Evolutionary conservation across 1,284 basidiomycete species (phyloP), one percentile per base, ranked within the genome.

Genomic region (Irpex sp.): DNA sequence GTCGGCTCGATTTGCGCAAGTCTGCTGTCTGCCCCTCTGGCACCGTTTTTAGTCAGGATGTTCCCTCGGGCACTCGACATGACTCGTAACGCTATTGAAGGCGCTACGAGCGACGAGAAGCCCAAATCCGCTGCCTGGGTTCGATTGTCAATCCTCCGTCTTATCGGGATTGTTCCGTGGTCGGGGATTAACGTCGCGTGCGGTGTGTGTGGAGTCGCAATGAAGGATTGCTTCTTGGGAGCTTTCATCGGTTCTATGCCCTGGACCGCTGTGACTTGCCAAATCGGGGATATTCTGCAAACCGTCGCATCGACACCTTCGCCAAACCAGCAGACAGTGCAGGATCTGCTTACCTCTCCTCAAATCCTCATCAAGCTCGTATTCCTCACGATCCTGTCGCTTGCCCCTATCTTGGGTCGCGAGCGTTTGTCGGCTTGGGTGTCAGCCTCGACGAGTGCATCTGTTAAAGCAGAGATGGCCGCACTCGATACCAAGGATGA

Each of bases 111-210:
- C 35, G 63, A 51, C 48, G 68, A 75, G 33, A 70, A 70, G 14
- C 69, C 74, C 45, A 81, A 74, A 64, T 85, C 88, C 4, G 80
- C 88, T 7, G 80, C 90, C 2, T 96, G 93, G 94, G 86, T 93
- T 39, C 85, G 93, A 37, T 77, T 96, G 56, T 87, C 91, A 5
- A 82, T 95, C 63, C 84, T 96, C 67, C 86, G 93, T 52, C 85
- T 95, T 58, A 84, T 95, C 71, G 93, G 94, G 28, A 85, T 96
- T 58, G 92, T 96, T 8, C 93, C 93, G 4, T 96, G 93, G 93
- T 93, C 91, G 58, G 94, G 92, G 59, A 93, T 96, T 78, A 96
- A 96, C 72, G 90, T 96, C 62, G 94, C 94, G 36, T 94, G 90
- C 72, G 93, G 93, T 55, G 91, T 95, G 16, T 92, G 91, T 67